Evolutionary conservation across 2,329 filamentous ascomycete species (phyloP).

Genomic region (Calonectria naviculata): DNA sequence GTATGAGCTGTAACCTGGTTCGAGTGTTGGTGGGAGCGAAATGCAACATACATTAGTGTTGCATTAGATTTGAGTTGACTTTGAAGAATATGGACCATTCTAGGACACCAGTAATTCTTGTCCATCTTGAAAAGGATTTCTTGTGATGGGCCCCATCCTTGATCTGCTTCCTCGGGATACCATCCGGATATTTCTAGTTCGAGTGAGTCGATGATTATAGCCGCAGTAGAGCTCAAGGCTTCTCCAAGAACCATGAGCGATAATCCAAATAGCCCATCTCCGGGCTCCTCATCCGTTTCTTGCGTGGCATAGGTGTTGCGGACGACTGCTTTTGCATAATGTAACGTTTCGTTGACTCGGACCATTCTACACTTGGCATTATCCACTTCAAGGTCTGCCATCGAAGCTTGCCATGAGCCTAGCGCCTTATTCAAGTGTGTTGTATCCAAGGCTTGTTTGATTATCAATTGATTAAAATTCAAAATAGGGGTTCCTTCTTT

Average conservation of each 20-base stretch:
- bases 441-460: no score
- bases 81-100: background rate
- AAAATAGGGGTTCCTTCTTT: background rate
- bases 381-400: no score
- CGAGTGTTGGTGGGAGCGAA: background rate
- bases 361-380: no score
- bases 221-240: background rate
- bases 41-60: background rate
- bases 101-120: background rate
- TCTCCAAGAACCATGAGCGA: background rate
- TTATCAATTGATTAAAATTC: background rate
- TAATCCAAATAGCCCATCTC: background rate
- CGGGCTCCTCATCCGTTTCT: no score
- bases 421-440: no score
- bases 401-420: no score
- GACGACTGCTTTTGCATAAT: no score
- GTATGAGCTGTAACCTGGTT: background rate
- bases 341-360: no score
- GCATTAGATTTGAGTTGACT: background rate
- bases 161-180: background rate
- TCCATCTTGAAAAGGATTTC: background rate
- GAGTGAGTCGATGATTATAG: background rate
- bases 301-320: no score
- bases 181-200: background rate
- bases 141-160: background rate